Base-by-base conservation (phyloP, 179 eudicot genomes). In the Spinacia oleracea region DNA sequence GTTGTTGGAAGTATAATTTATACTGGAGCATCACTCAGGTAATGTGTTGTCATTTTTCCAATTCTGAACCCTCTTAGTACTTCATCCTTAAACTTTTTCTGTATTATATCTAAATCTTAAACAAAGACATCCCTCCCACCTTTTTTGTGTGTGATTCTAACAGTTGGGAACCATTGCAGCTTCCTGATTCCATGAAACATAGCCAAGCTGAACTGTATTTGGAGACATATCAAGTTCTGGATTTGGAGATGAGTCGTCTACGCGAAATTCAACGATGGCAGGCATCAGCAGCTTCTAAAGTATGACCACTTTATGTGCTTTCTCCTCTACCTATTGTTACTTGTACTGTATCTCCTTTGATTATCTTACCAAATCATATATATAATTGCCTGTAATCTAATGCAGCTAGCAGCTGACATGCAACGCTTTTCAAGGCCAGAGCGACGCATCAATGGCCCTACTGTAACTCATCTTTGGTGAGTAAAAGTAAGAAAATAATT, bases 161-260 rank as follows among this genome's bases (percentile, higher is more conserved):
- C n/a, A 73, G 20, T 75, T 68, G 79, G 66, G 81, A 73, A 65
- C 58, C 25, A 35, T 60, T 73, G 89, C 97, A 96, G 99, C 98
- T 96, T 84, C 99, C 98, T 84, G 99, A 96, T 81, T 92, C 99
- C 80, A 96, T 96, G 99, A 96, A 96, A 91, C 98, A 96, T 81
- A 96, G 93, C 79, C 99, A 96, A 89, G 99, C 94, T 84, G 98
- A 96, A 76, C 83, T 96, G 67, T 96, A 96, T 82, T 83, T 94
- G 68, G 99, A 96, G 90, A 96, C 99, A 59, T 96, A 93, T 87
- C 99, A 92, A 92, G 99, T 96, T 80, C 87, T 96, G 60, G 99
- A 96, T 88, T 79, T 96, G 88, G 99, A 96, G 86, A 96, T 96
- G 99, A 96, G 98, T 83, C 97, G 98, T 77, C 87, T 96, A 77